A percentile compares a stretch with the other conserved stretches of the same genome.
phyloP scores from a whole-genome alignment of 192 early-diverging fungal genomes.

The Dissophora ornata region DNA sequence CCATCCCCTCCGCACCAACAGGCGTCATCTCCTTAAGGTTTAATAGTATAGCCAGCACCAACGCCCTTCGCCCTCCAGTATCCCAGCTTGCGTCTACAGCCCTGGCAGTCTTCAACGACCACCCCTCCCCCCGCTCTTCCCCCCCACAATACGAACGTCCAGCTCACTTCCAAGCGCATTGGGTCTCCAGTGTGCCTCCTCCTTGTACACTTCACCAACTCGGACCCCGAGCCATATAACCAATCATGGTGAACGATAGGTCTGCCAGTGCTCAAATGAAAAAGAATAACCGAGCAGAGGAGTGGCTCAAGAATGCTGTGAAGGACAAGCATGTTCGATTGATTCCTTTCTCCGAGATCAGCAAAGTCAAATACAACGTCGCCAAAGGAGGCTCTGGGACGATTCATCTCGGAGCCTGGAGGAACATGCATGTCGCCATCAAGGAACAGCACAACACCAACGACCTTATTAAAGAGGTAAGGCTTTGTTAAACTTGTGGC shows the following conservation, averaged over 20 bases:
- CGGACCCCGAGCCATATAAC: neutral
- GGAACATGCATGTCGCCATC: constrained; percentile 54
- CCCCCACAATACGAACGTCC: too few species aligned
- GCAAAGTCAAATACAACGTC: constrained; percentile 54
- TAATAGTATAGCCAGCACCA: too few species aligned
- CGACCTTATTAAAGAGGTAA: constrained; percentile 55
- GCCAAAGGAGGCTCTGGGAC: constrained; percentile 52
- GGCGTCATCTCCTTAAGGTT: too few species aligned
- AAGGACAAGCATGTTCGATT: constrained; percentile 52
- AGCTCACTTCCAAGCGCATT: too few species aligned
- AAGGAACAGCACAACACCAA: constrained; percentile 52
- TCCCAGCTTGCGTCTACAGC: too few species aligned
- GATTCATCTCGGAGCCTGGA: constrained; percentile 52
- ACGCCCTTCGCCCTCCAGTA: too few species aligned
- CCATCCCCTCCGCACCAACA: neutral
- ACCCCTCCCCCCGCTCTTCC: too few species aligned
- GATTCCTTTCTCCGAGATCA: constrained; percentile 53
- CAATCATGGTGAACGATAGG: constrained; percentile 44
- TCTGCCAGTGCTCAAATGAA: constrained; percentile 36
- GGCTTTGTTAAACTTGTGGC: too few species aligned
- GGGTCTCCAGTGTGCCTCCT: too few species aligned
- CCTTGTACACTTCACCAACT: too few species aligned
- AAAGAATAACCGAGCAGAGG: constrained; percentile 49
- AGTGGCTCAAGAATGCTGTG: constrained; percentile 53
- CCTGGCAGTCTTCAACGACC: too few species aligned